Evolutionary conservation across 345 rosid species (phyloP), one percentile per base, ranked within the genome.

Genomic region (Eucalyptus guilfoylei): DNA sequence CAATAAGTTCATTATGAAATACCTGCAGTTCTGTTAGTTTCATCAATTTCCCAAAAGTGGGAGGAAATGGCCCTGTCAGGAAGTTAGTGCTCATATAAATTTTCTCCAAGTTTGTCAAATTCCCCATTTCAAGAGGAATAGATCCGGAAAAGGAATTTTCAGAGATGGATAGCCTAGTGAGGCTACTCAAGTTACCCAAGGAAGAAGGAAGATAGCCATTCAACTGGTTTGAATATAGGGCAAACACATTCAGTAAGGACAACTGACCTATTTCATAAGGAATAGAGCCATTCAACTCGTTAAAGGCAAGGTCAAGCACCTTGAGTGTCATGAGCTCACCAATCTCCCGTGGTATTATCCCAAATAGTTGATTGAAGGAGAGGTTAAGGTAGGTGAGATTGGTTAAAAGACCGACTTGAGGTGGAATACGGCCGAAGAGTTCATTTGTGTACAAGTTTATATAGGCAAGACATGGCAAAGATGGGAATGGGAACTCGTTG

Each of bases 381-480:
- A 50, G 55, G 55, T 50, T 0, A 3, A 50, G 55, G 55, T 50
- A 50, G 55, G 55, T 50, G 55, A 50, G 55, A 50, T 50, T 50
- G 23, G 55, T 50, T 50, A 50, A 50, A 17, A 50, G 55, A 50
- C 24, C 55, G 0, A 52, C 86, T 6, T 49, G 52, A 7, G 90
- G 48, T 7, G 92, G 94, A 47, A 94, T 91, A 17, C 8, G 24
- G 4, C 93, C 91, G 16, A 16, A n/a, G 72, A 94, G 86, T 8
- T 47, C 30, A 83, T 93, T 93, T 24, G 3, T 40, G 54, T 87
- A 64, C 14, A 93, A 89, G 85, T 88, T 90, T 85, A 94, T 80
- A 44, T 19, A 58, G 6, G 45, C 10, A 6, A 94, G 91, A 64
- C 89, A 89, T 34, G 87, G 91, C 48, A 92, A 87, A 44, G 88